Conservation (phyloP, 306 rosid genomes). For the Rubus idaeus region DNA sequence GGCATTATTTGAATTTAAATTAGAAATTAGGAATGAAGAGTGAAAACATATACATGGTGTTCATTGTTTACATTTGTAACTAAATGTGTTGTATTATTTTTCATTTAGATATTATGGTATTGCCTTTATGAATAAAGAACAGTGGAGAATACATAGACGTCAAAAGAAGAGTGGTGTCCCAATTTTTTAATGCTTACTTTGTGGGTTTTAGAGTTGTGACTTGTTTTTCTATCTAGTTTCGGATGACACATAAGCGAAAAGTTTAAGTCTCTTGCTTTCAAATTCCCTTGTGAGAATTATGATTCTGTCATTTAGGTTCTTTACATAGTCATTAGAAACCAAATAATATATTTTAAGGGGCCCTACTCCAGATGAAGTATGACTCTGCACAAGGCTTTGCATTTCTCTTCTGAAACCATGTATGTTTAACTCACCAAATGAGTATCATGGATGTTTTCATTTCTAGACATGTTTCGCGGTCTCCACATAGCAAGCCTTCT, state of each 20-base stretch:
- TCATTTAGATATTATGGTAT: background rate
- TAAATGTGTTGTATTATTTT: no score
- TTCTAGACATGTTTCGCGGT: slow-evolving; percentile 99
- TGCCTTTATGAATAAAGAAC: background rate
- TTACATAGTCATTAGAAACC: slow-evolving; percentile 28
- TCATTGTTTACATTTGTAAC: background rate
- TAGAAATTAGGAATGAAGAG: background rate
- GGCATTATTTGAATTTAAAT: background rate
- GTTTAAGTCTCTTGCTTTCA: background rate
- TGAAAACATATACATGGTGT: background rate
- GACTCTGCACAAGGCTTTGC: slow-evolving; percentile 60
- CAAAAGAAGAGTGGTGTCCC: background rate
- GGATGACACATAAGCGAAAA: background rate
- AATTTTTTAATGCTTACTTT: background rate
- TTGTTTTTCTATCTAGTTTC: background rate
- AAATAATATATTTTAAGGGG: slow-evolving; percentile 32
- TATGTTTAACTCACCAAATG: slow-evolving; percentile 70
- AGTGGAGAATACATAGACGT: background rate
- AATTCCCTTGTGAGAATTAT: slow-evolving; percentile 7
- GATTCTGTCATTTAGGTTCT: slow-evolving; percentile 1
- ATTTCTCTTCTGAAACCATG: slow-evolving; percentile 46
- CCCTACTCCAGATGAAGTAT: slow-evolving; percentile 44
- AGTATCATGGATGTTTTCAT: slow-evolving; percentile 86
- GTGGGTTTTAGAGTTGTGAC: slow-evolving; percentile 3
- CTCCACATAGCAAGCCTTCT: slow-evolving; percentile 99